These are phyloP conservation scores for Ophiostoma triangulosporum DNA, from an alignment of 2,329 filamentous ascomycete genomes.

Conservation along the genomic window DNA sequence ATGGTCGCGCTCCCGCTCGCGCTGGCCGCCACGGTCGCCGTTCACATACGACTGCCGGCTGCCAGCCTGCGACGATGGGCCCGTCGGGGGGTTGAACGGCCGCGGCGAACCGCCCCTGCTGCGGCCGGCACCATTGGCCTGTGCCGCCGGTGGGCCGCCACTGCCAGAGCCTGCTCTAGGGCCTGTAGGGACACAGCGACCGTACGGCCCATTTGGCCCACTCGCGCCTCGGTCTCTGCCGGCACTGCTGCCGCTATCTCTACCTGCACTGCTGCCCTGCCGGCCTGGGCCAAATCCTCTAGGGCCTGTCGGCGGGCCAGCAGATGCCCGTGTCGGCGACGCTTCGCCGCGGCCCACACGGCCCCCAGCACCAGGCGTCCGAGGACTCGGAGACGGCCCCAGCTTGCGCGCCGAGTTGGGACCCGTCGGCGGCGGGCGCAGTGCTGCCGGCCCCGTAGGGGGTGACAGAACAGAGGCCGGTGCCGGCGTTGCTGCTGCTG, in stretches of 20 bases:
- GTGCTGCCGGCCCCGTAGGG: slow-evolving; percentile 40
- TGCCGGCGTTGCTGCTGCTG: background rate
- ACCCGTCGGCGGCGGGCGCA: slow-evolving; percentile 38
- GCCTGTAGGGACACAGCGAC: slow-evolving; percentile 32
- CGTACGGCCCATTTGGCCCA: slow-evolving; percentile 4
- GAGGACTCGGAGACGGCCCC: slow-evolving; percentile 20
- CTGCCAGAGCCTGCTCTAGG: slow-evolving; percentile 22
- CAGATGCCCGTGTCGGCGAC: background rate
- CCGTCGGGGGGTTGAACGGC: slow-evolving; percentile 45
- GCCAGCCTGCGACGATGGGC: slow-evolving; percentile 30
- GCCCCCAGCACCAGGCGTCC: slow-evolving; percentile 20
- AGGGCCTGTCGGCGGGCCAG: slow-evolving; percentile 9
- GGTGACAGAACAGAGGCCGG: slow-evolving; percentile 25
- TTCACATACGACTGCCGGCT: background rate
- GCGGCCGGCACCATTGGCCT: background rate
- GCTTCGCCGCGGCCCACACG: slow-evolving; percentile 13
- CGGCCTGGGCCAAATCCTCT: slow-evolving; percentile 6
- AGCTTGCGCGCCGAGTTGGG: slow-evolving; percentile 28
- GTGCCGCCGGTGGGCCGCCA: background rate
- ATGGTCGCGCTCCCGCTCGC: background rate
- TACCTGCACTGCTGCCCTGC: background rate
- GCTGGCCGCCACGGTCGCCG: background rate
- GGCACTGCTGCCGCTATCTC: slow-evolving; percentile 16
- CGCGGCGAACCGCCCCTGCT: slow-evolving; percentile 19
- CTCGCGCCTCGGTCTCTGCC: slow-evolving; percentile 23